These are phyloP conservation scores for Pyrus bretschneideri DNA, from an alignment of 306 rosid species.

Conservation along the genomic window DNA sequence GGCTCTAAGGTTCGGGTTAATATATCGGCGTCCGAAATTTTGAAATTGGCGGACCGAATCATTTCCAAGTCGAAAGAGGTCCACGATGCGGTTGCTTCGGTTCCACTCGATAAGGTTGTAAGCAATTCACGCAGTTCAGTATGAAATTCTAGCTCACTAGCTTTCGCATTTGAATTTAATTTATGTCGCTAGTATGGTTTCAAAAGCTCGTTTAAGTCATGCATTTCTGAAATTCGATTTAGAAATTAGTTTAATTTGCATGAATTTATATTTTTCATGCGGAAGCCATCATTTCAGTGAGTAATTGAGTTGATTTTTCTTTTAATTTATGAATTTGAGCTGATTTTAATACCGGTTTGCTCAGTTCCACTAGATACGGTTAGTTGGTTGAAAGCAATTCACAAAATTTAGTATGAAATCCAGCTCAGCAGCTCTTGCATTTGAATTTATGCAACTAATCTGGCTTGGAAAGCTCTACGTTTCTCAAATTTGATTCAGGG, in stretches of 20 bases:
- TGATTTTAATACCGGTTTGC: slow-evolving; percentile 34
- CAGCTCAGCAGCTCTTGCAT: not conserved
- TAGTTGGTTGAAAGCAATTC: not conserved
- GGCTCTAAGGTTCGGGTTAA: slow-evolving; percentile 52
- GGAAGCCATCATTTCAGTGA: no score
- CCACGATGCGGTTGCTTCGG: slow-evolving; percentile 68
- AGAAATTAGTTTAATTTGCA: not conserved
- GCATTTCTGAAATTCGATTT: not conserved
- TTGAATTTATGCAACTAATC: not conserved
- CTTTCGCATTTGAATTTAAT: not conserved
- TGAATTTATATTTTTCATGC: no score
- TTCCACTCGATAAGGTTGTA: slow-evolving; percentile 75
- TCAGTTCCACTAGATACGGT: slow-evolving; percentile 81
- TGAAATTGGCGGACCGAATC: slow-evolving; percentile 62
- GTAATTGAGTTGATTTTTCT: not conserved
- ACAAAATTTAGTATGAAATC: not conserved
- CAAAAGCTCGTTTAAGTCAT: not conserved
- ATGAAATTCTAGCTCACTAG: not conserved
- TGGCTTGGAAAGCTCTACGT: not conserved
- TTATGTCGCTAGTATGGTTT: not conserved
- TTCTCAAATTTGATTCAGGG: not conserved
- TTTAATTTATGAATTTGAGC: not conserved
- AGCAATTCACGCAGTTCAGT: not conserved
- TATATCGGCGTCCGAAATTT: slow-evolving; percentile 73
- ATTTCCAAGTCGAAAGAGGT: slow-evolving; percentile 68